Evolutionary conservation across 2,329 filamentous ascomycete species (phyloP).

Genomic region (Rhytidhysteron rufulum): DNA sequence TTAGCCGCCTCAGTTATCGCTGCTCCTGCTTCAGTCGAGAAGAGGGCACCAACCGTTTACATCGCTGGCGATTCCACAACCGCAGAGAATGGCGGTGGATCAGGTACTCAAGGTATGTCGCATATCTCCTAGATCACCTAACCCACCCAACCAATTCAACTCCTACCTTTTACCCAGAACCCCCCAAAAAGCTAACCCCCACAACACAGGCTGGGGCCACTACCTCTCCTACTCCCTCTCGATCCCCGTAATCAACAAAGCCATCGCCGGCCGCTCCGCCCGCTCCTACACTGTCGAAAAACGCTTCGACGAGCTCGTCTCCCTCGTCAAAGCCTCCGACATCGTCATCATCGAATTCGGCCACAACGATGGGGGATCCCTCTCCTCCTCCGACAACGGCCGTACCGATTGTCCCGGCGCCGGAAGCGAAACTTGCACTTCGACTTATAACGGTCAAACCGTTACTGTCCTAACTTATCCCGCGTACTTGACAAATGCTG

Average conservation of each 20-base stretch:
- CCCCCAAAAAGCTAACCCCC: conserved; percentile 1
- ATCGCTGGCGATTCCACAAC: conserved; percentile 62
- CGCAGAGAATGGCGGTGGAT: conserved; percentile 47
- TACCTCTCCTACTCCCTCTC: conserved; percentile 54
- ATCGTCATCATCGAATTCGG: conserved; percentile 70
- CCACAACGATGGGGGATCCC: conserved; percentile 65
- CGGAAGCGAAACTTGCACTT: conserved; percentile 52
- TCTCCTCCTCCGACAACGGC: conserved; percentile 54
- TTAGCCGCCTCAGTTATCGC: conserved; percentile 12
- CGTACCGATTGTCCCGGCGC: conserved; percentile 57
- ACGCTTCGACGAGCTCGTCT: conserved; percentile 57
- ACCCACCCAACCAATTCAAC: not conserved
- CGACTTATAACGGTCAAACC: conserved; percentile 47
- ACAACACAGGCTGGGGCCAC: conserved; percentile 56
- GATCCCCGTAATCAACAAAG: conserved; percentile 57
- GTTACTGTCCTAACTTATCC: conserved; percentile 61
- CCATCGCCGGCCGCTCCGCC: conserved; percentile 63
- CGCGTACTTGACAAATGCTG: conserved; percentile 57
- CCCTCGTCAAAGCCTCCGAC: conserved; percentile 54
- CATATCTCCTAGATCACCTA: not conserved
- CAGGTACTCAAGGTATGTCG: conserved; percentile 38
- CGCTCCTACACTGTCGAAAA: conserved; percentile 65
- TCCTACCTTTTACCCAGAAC: not conserved
- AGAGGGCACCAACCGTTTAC: conserved; percentile 46
- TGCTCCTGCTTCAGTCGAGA: conserved; percentile 20